phyloP scores from a whole-genome alignment of 2,329 filamentous ascomycete genomes.

The Sclerotinia glacialis region DNA sequence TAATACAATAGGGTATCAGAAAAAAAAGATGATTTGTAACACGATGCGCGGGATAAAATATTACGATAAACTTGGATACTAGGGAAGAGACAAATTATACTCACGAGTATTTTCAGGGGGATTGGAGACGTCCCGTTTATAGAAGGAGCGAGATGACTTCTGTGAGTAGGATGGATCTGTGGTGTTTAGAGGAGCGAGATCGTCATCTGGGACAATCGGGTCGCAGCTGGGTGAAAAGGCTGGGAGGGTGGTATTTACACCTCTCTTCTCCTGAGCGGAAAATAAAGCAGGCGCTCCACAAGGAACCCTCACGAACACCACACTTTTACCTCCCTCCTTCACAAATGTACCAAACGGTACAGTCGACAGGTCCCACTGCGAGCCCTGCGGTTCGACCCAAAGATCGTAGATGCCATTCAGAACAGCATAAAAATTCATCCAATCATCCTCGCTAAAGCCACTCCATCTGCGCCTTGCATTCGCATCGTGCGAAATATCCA shows the following conservation, averaged over 20 bases:
- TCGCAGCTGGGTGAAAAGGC: not conserved
- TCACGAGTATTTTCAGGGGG: not conserved
- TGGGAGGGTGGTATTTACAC: not conserved
- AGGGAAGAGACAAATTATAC: not conserved
- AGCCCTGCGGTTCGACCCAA: conserved; percentile 22
- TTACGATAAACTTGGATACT: too few species aligned
- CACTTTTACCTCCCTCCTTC: conserved; percentile 28
- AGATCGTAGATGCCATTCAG: conserved; percentile 27
- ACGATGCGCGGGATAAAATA: not conserved
- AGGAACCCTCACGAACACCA: conserved; percentile 29
- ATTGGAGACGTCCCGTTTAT: not conserved
- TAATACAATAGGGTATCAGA: too few species aligned
- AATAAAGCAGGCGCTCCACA: conserved; percentile 18
- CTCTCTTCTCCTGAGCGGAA: not conserved
- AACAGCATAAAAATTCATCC: conserved; percentile 26
- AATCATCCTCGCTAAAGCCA: conserved; percentile 15
- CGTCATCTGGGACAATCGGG: not conserved
- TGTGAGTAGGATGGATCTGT: not conserved
- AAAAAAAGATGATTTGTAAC: not conserved
- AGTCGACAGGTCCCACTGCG: conserved; percentile 27
- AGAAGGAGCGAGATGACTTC: not conserved
- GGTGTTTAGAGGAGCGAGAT: not conserved
- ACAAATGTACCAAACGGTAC: conserved; percentile 30
- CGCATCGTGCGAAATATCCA: conserved; percentile 32
- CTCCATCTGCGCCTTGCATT: not conserved